phyloP scores from a whole-genome alignment of 768 basidiomycete species.

The Brasilioporus rufonigricans region DNA sequence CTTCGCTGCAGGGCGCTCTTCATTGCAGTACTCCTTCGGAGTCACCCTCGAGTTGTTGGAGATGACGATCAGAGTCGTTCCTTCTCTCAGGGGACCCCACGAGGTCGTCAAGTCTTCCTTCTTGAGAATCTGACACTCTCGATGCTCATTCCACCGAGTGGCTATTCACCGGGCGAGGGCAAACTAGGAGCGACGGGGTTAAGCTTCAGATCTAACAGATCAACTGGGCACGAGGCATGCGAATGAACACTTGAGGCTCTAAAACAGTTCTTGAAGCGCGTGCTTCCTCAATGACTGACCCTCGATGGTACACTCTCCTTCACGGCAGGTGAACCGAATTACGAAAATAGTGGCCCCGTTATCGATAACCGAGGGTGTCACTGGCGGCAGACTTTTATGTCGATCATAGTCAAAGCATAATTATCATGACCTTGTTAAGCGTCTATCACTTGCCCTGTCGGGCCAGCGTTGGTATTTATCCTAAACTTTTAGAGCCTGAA shows the following conservation, averaged over 20 bases:
- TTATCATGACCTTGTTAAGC: no score
- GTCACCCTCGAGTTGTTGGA: not conserved
- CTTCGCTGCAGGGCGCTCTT: not conserved
- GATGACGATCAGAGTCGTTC: conserved; percentile 22
- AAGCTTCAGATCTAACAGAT: conserved; percentile 64
- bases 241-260: conserved; percentile 69
- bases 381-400: not conserved
- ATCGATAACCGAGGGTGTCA: not conserved
- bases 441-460: no score
- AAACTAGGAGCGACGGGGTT: conserved; percentile 45
- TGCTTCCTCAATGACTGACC: conserved; percentile 37
- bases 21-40: conserved; percentile 2
- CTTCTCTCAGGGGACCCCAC: conserved; percentile 28
- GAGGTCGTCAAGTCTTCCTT: conserved; percentile 49
- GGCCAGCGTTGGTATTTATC: no score
- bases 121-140: conserved; percentile 36
- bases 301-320: not conserved
- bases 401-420: not conserved
- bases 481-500: no score
- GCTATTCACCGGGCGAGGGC: conserved; percentile 17
- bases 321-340: not conserved
- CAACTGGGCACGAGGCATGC: conserved; percentile 64
- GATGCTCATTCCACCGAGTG: conserved; percentile 24
- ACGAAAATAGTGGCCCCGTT: no score
- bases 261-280: conserved; percentile 64